Conservation (phyloP, 768 basidiomycete genomes). For the Xerocomus potaroensis region DNA sequence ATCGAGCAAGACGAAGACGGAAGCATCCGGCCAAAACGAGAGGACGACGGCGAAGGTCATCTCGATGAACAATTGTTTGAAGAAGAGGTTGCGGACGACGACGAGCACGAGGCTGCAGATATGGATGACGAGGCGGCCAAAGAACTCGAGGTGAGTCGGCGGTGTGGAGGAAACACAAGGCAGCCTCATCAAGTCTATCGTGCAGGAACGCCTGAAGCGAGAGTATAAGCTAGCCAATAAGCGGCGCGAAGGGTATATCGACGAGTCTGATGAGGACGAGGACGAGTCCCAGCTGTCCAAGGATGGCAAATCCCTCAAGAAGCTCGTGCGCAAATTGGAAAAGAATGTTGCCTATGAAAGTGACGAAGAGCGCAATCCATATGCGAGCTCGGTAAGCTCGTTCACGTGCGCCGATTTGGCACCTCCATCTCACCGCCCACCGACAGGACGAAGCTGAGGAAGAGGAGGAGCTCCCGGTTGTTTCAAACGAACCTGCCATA, state of each 20-base stretch:
- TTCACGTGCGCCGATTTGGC: not conserved
- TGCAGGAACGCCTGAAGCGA: constrained; percentile 76
- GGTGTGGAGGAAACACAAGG: not conserved
- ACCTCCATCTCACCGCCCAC: not conserved
- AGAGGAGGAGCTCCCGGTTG: constrained; percentile 53
- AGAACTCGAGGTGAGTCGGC: constrained; percentile 61
- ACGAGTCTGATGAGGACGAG: constrained; percentile 73
- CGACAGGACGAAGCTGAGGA: constrained; percentile 66
- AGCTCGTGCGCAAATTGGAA: constrained; percentile 79
- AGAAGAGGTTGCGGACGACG: constrained; percentile 84
- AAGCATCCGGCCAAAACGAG: constrained; percentile 47
- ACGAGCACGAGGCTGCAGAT: constrained; percentile 70
- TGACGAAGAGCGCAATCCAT: constrained; percentile 78
- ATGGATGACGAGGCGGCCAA: constrained; percentile 83
- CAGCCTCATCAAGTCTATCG: not conserved
- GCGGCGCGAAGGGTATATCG: constrained; percentile 61
- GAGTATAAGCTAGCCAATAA: constrained; percentile 80
- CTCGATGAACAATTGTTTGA: constrained; percentile 80
- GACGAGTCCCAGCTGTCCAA: constrained; percentile 56
- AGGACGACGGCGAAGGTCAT: constrained; percentile 73
- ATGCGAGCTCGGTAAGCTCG: constrained; percentile 64
- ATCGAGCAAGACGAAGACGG: constrained; percentile 70
- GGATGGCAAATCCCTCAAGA: constrained; percentile 78
- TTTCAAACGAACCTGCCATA: constrained; percentile 42
- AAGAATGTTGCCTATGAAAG: constrained; percentile 79